Evolutionary conservation across 257 asterid genomes (phyloP).

Genomic region (Forsythia suspensa): DNA sequence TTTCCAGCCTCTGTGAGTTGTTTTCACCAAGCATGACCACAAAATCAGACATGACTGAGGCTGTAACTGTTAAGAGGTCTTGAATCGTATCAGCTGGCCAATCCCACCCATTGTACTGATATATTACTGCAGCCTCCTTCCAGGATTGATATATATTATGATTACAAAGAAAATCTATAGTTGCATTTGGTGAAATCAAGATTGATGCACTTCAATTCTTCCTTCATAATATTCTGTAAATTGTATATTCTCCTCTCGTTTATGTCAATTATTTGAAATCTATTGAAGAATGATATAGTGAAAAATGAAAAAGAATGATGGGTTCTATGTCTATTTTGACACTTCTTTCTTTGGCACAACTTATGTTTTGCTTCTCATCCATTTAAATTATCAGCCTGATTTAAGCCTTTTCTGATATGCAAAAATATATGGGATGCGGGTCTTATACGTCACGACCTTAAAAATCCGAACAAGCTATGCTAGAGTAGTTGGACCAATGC

Average conservation of each 20-base stretch:
- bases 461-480: not conserved
- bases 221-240: not conserved
- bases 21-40: conserved; percentile 1
- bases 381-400: not conserved
- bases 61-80: not conserved
- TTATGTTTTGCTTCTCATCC: not conserved
- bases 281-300: not conserved
- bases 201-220: not conserved
- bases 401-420: not conserved
- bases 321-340: not conserved
- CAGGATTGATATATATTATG: not conserved
- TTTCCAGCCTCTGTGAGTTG: not conserved
- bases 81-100: not conserved
- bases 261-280: not conserved
- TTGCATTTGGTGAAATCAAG: not conserved
- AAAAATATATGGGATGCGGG: not conserved
- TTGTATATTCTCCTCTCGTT: not conserved
- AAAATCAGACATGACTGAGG: not conserved
- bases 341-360: not conserved
- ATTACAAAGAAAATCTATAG: not conserved
- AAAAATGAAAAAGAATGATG: not conserved
- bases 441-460: not conserved
- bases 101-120: not conserved
- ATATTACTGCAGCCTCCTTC: not conserved
- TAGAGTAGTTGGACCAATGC: not conserved